Evolutionary conservation across 768 basidiomycete genomes (phyloP).

Genomic region (Termitomyces sp.): DNA sequence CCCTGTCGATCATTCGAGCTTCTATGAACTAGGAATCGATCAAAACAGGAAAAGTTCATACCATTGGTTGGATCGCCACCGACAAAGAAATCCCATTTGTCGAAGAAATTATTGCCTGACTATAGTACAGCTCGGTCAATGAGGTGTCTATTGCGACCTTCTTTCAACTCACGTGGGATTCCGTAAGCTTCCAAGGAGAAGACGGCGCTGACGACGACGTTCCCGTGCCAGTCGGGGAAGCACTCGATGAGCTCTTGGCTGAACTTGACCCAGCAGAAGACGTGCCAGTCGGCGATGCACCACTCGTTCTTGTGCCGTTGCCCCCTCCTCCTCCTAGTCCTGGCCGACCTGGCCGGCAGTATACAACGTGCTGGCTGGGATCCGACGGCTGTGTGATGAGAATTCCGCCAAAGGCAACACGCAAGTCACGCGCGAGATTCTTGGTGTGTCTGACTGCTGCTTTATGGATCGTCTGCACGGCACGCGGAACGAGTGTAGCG

Average conservation of each 20-base stretch:
- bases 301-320: constrained; percentile 11
- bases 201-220: constrained; percentile 23
- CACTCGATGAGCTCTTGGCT: constrained; percentile 17
- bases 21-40: background rate
- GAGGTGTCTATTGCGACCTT: constrained; percentile 3
- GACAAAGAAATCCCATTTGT: constrained; percentile 76
- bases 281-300: background rate
- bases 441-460: constrained; percentile 57
- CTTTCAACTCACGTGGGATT: constrained; percentile 48
- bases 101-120: constrained; percentile 74
- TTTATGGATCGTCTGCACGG: constrained; percentile 46
- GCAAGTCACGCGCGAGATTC: constrained; percentile 64
- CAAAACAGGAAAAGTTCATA: constrained; percentile 17
- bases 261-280: constrained; percentile 4
- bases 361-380: constrained; percentile 29
- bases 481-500: constrained; percentile 36
- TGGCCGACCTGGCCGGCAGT: constrained; percentile 39
- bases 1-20: constrained; percentile 17
- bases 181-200: constrained; percentile 58
- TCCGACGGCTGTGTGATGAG: constrained; percentile 35
- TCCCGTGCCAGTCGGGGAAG: constrained; percentile 14
- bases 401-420: constrained; percentile 56
- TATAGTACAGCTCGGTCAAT: constrained; percentile 19
- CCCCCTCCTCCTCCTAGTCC: constrained; percentile 16
- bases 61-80: constrained; percentile 75